Conservation (phyloP, 441 rosid species). For the Corymbia calophylla region DNA sequence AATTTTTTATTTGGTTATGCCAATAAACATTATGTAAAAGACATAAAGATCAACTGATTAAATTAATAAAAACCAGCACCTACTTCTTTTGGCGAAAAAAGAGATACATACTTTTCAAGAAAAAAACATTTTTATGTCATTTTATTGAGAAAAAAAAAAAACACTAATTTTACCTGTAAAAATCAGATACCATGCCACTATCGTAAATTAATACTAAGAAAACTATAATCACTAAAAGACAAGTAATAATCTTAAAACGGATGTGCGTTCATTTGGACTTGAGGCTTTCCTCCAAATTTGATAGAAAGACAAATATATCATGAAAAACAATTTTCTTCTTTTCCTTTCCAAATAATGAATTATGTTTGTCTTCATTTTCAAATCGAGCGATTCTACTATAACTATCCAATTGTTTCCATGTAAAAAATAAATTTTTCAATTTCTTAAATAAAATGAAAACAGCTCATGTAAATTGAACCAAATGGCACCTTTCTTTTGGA, state of each 20-base stretch:
- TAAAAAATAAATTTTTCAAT: background rate
- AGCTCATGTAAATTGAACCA: background rate
- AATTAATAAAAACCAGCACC: background rate
- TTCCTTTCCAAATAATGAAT: background rate
- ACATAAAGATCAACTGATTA: background rate
- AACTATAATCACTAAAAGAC: background rate
- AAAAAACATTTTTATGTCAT: background rate
- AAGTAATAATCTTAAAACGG: background rate
- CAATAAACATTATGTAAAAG: background rate
- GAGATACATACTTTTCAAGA: background rate
- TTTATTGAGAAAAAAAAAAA: background rate
- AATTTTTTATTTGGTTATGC: background rate
- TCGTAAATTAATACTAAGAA: background rate
- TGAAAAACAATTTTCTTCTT: accelerated
- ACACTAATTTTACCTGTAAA: background rate
- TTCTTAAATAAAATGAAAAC: background rate
- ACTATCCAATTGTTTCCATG: background rate
- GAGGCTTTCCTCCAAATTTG: background rate
- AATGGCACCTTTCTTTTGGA: background rate
- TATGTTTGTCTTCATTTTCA: background rate
- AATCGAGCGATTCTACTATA: background rate
- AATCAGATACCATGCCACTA: background rate
- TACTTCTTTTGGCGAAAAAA: background rate
- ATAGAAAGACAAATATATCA: background rate
- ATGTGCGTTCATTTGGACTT: background rate